phyloP scores from a whole-genome alignment of 202 grass and related monocot genomes.

The Panicum virgatum region DNA sequence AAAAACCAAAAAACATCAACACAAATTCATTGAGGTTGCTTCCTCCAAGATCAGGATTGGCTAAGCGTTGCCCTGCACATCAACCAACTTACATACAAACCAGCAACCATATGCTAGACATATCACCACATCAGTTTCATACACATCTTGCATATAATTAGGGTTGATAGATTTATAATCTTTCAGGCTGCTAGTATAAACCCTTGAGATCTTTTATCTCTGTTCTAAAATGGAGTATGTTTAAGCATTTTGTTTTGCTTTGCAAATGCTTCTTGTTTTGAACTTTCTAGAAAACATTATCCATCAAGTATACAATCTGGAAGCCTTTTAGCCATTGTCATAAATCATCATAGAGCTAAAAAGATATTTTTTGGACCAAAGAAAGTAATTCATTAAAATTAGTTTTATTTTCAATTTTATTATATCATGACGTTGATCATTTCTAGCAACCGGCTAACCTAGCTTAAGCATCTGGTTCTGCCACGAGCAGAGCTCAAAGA shows the following conservation, averaged over 20 bases:
- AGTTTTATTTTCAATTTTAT: neutral
- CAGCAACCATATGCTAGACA: neutral
- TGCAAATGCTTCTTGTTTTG: neutral
- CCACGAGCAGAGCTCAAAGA: neutral
- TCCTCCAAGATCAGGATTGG: neutral
- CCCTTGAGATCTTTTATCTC: neutral
- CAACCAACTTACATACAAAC: neutral
- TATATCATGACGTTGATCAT: neutral
- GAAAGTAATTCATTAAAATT: neutral
- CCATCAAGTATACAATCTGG: neutral
- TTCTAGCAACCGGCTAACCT: neutral
- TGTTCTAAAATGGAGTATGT: neutral
- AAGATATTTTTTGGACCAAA: neutral
- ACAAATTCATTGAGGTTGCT: constrained; percentile 6
- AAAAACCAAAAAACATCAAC: neutral
- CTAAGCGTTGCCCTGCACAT: neutral
- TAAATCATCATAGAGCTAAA: neutral
- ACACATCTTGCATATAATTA: neutral
- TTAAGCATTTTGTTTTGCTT: neutral
- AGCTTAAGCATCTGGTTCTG: neutral
- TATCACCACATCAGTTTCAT: neutral
- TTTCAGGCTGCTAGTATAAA: constrained; percentile 1
- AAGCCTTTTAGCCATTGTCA: neutral
- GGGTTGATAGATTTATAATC: neutral
- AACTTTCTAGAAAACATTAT: neutral